Evolutionary conservation across 805 yeast species (phyloP), one percentile per base, ranked within the genome.

Genomic region (Saccharomyces mikatae): DNA sequence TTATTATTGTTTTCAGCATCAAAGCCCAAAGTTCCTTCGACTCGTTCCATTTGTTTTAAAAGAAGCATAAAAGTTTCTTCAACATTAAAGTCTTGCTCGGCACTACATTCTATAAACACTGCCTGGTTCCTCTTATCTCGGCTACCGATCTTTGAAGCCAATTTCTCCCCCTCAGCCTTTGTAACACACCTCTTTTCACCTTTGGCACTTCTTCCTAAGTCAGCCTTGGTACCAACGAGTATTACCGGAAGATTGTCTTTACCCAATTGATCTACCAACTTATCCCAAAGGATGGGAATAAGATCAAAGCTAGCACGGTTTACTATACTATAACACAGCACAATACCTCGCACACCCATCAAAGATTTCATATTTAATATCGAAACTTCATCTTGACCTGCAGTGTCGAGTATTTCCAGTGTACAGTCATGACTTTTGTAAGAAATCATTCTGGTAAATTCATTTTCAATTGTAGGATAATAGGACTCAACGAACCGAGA

Each of bases 361-460:
- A 72, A 53, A 87, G 84, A 61, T 87, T 86, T 44, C 69, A 87
- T 89, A 62, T 83, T 87, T 71, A 90, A 79, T 59, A 87, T 81
- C 50, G 89, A 80, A 67, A 84, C 87, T 73, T 89, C 96, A 70
- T 89, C 96, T 73, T 89, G 95, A 6, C 97, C 97, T 0, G 96
- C 96, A 0, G 97, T 90, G 66, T 90, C 97, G 56, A 89, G 74
- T 52, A 90, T 87, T 68, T 89, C 96, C 27, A 91, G 81, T 52
- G 84, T 83, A 67, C 86, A 90, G 52, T 54, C 48, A 61, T 83
- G 85, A 57, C 86, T 86, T 57, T 86, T 80, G 68, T 85, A 81
- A 55, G 76, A 77, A 64, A 89, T 77, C 36, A 78, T 76, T 67
- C 87, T 89, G 65, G 83, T 77, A 70, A 87, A 87, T 70, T 87